Evolutionary conservation across 345 rosid species (phyloP).

Genomic region (Lumnitzera littorea): DNA sequence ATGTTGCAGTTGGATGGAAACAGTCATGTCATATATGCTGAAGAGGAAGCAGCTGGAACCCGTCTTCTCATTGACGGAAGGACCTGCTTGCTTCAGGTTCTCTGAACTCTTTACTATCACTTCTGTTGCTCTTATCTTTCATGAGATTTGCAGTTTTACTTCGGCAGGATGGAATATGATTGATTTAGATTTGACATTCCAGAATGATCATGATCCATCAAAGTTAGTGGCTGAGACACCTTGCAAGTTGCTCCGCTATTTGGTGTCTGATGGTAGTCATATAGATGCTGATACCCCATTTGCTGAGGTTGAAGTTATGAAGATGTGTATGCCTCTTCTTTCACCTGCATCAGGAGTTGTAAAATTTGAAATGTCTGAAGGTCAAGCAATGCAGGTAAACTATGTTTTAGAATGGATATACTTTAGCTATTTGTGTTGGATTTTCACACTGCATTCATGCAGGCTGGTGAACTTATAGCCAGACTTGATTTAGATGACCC

Average conservation of each 20-base stretch:
- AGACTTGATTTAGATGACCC: conserved; percentile 96
- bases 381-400: conserved; percentile 98
- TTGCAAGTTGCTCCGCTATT: conserved; percentile 91
- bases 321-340: conserved; percentile 99
- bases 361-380: conserved; percentile 85
- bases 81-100: conserved; percentile 93
- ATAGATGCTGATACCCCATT: conserved; percentile 90
- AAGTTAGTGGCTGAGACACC: conserved; percentile 97
- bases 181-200: conserved; percentile 11
- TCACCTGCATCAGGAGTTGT: conserved; percentile 95
- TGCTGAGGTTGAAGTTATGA: conserved; percentile 99
- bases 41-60: conserved; percentile 99
- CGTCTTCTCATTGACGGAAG: conserved; percentile 99
- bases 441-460: conserved; percentile 11
- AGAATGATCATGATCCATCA: conserved; percentile 99
- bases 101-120: conserved; percentile 7
- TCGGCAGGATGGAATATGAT: no score
- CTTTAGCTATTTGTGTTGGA: not conserved
- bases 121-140: not conserved
- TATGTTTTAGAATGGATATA: not conserved
- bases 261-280: conserved; percentile 84
- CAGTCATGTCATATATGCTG: conserved; percentile 98
- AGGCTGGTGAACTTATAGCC: conserved; percentile 99
- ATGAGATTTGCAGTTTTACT: no score
- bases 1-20: conserved; percentile 84